Evolutionary conservation across 768 basidiomycete species (phyloP).

Genomic region (Termitomyces sp.): DNA sequence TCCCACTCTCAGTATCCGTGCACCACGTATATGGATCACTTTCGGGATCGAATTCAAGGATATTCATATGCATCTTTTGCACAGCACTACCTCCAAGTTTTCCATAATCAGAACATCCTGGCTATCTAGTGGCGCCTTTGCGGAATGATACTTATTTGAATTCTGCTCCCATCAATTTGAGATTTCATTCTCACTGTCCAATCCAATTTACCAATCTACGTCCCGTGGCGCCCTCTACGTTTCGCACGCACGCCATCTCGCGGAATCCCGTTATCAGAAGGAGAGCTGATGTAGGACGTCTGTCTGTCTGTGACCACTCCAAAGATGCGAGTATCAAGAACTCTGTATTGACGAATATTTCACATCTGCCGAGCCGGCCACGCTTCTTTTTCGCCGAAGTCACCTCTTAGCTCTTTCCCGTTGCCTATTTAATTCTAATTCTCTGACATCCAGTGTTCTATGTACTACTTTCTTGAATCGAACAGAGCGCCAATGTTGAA

Average conservation of each 20-base stretch:
- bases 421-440: neutral
- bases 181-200: neutral
- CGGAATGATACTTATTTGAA: neutral
- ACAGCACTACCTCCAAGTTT: neutral
- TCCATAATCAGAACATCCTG: neutral
- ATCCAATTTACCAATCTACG: neutral
- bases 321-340: neutral
- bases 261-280: neutral
- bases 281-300: neutral
- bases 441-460: neutral
- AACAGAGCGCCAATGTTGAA: neutral
- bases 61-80: neutral
- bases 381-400: neutral
- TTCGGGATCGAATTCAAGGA: neutral
- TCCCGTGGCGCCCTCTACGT: neutral
- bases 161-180: neutral
- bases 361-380: neutral
- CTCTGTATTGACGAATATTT: neutral
- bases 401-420: neutral
- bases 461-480: neutral
- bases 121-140: neutral
- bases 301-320: neutral
- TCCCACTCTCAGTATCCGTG: neutral
- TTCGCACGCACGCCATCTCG: neutral
- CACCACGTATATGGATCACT: neutral